Evolutionary conservation across 1,284 basidiomycete genomes (phyloP), one percentile per base, ranked within the genome.

Genomic region (Cryptococcus amylolentus): DNA sequence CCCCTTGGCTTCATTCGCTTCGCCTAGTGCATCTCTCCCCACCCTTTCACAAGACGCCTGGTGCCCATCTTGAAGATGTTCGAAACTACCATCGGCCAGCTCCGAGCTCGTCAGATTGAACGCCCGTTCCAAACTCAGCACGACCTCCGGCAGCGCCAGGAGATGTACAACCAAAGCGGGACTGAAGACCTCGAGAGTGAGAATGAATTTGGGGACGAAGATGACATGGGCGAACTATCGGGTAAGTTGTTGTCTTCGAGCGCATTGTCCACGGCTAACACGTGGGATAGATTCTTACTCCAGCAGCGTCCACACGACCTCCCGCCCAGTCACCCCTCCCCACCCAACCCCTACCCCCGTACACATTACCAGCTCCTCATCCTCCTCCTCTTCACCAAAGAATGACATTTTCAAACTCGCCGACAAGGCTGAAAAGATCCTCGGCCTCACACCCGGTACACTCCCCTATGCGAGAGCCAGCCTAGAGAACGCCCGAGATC

Each of bases 151-250:
- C 20, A 18, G 18, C 47, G 23, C 27, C 47, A 38, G 18, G 14
- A 49, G n/a, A 28, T n/a, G 20, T 8, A 28, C 39, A n/a, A 51
- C 39, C 18, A 31, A 2, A 26, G 37, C 1, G 42, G 35, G 27
- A 44, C 51, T 18, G 58, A 60, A 16, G 43, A 60, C 3, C 37
- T 54, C 5, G 55, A 50, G 2, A 54, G 89, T 87, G 0, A 85
- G 84, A 80, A 89, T 92, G 69, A 63, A 80, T 77, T 35, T 35
- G 31, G 31, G 31, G 31, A 10, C 18, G 58, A 58, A 5, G 64
- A 66, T 28, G 68, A 70, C 9, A 69, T 72, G 65, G 69, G 55
- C 31, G 69, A 68, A 31, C 48, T 72, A 26, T 70, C 69, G n/a
- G 70, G 70, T 71, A 53, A 61, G 70, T 54, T 8, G 8, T 13